Evolutionary conservation across 495 filamentous ascomycete genomes (phyloP), one percentile per base, ranked within the genome.

Genomic region (Hyphodiscus hymeniophilus): DNA sequence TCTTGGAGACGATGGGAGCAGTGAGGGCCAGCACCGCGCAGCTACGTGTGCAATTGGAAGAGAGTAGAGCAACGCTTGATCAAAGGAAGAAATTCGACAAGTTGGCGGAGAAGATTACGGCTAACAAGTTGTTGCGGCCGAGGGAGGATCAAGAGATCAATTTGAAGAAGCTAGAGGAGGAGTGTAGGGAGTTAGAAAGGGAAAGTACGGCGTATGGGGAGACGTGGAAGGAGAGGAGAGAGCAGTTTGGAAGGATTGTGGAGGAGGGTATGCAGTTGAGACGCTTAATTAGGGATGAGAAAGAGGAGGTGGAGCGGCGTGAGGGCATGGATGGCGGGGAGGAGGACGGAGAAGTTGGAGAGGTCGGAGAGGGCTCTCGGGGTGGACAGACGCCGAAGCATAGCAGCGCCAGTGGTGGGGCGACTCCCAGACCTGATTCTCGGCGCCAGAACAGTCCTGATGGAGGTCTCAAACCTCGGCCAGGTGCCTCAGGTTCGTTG

Each of bases 181-280:
- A 98, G 70, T 96, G 95, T 62, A 74, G 75, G 1, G 91, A 95
- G 53, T 65, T 98, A 56, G 80, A 92, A 66, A 75, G 77, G 36
- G 89, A 97, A 67, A 86, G 86, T 61, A 73, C 77, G 63, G 80
- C 83, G 30, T 95, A 92, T 64, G 82, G 80, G 8, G 71, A 71
- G 41, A 94, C 88, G 3, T 97, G 91, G 91, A 68, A 75, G 15
- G 88, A 94, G 62, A 73, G 94, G 28, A 66, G 89, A 33, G 84
- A 85, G 57, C 89, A 95, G 66, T 98, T 97, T 65, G 85, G 82
- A 11, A 73, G 79, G 53, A 92, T 98, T 60, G 85, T 95, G 48
- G 88, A 89, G 32, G 90, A 97, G 70, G 85, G 89, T 3, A 85
- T 84, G 80, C 74, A 87, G 51, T 73, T 97, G 55, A 73, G 89